These are phyloP conservation scores for Backusella circina DNA, from an alignment of 192 early-diverging fungal genomes.

Conservation along the genomic window DNA sequence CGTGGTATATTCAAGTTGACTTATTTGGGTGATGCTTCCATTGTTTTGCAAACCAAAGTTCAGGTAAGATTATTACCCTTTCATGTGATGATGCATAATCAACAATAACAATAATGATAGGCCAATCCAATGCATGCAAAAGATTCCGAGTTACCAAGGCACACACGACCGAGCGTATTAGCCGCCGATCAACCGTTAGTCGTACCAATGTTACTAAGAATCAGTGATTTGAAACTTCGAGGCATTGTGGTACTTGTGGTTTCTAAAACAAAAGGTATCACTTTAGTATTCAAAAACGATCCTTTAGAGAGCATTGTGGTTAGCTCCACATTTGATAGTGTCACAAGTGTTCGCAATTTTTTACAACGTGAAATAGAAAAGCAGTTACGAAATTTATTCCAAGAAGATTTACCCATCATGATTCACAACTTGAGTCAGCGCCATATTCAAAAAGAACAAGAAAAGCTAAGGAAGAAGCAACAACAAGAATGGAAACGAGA, in stretches of 20 bases:
- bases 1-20: constrained; percentile 93
- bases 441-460: constrained; percentile 58
- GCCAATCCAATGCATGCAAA: constrained; percentile 75
- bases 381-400: constrained; percentile 85
- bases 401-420: constrained; percentile 89
- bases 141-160: constrained; percentile 48
- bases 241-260: constrained; percentile 96
- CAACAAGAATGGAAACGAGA: neutral
- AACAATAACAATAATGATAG: constrained; percentile 31
- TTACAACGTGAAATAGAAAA: constrained; percentile 91
- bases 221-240: constrained; percentile 84
- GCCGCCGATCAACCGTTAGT: constrained; percentile 92
- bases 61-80: constrained; percentile 24
- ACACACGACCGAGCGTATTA: constrained; percentile 65
- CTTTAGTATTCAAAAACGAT: constrained; percentile 98
- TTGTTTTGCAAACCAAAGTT: constrained; percentile 90
- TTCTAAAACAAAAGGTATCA: constrained; percentile 90
- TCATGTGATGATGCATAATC: constrained; percentile 6
- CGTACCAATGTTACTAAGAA: constrained; percentile 92
- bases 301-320: constrained; percentile 92
- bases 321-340: constrained; percentile 93
- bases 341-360: constrained; percentile 82
- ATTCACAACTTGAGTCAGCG: constrained; percentile 87
- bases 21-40: constrained; percentile 90
- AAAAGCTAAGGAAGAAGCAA: constrained; percentile 17